A percentile compares a stretch with the other conserved stretches of the same genome.
phyloP scores from a whole-genome alignment of 2,329 filamentous ascomycete species.

The Phaeosphaeria sp. region DNA sequence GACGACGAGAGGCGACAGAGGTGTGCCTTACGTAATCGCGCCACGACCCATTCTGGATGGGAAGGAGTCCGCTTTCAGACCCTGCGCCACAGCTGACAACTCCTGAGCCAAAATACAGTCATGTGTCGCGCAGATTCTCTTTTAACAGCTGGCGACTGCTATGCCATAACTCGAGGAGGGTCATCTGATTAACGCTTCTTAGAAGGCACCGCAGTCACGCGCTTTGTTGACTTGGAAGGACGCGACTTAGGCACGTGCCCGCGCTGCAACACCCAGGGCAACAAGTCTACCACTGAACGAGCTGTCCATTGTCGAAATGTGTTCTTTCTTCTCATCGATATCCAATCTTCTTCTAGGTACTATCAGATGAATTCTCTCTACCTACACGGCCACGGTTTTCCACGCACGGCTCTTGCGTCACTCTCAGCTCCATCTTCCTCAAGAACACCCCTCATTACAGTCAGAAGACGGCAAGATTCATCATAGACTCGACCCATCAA shows the following conservation, averaged over 20 bases:
- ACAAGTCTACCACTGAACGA: background rate
- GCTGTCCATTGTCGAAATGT: background rate
- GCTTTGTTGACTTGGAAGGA: background rate
- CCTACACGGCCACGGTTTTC: background rate
- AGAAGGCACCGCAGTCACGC: background rate
- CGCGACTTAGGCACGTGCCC: background rate
- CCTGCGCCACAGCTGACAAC: conserved; percentile 4
- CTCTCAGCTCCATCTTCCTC: too few relatives aligned
- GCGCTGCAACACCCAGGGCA: background rate
- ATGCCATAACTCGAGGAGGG: background rate
- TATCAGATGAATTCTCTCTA: background rate
- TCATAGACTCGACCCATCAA: too few relatives aligned
- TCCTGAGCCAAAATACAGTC: background rate
- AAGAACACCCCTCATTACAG: too few relatives aligned
- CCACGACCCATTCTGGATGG: background rate
- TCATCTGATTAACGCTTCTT: background rate
- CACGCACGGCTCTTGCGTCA: background rate
- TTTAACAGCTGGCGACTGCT: background rate
- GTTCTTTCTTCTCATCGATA: background rate
- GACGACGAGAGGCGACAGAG: background rate
- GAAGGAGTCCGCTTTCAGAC: background rate
- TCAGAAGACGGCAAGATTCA: too few relatives aligned
- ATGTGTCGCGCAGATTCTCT: background rate
- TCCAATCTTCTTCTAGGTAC: background rate
- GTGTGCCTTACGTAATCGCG: conserved; percentile 19